A percentile compares a stretch with the other conserved stretches of the same genome.
Evolutionary conservation across 192 early-diverging fungal species (phyloP).

Genomic region (Podila verticillata): DNA sequence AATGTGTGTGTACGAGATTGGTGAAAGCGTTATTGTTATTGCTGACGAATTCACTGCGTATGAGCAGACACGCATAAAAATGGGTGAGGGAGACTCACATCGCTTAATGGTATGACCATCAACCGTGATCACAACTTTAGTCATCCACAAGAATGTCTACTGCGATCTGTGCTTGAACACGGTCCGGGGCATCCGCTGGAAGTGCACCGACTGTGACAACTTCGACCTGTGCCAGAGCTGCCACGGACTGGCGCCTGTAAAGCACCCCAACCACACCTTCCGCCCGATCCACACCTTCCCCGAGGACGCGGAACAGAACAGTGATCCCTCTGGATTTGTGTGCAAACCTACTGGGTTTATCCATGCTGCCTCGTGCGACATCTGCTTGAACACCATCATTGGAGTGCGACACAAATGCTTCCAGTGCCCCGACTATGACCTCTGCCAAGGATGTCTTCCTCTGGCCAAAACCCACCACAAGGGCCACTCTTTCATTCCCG

Average conservation of each 20-base stretch:
- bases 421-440: slow-evolving; percentile 61
- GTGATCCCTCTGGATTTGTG: not conserved
- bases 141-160: slow-evolving; percentile 52
- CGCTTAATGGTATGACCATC: too few relatives aligned
- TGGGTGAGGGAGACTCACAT: too few relatives aligned
- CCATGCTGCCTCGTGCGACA: slow-evolving; percentile 61
- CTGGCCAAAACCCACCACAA: slow-evolving; percentile 29
- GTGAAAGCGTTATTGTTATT: too few relatives aligned
- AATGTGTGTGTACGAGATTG: too few relatives aligned
- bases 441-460: slow-evolving; percentile 60
- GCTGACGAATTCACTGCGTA: too few relatives aligned
- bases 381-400: slow-evolving; percentile 61
- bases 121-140: not conserved
- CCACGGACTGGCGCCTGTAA: slow-evolving; percentile 9
- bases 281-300: slow-evolving; percentile 18
- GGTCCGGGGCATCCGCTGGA: slow-evolving; percentile 65
- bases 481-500: slow-evolving; percentile 59
- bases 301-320: not conserved
- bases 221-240: slow-evolving; percentile 64
- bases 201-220: slow-evolving; percentile 66
- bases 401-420: slow-evolving; percentile 72
- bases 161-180: slow-evolving; percentile 66
- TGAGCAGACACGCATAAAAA: too few relatives aligned
- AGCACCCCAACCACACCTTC: slow-evolving; percentile 44
- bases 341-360: not conserved